Base-by-base conservation (phyloP, 192 early-diverging fungal species). In the Coemansia sp. region DNA sequence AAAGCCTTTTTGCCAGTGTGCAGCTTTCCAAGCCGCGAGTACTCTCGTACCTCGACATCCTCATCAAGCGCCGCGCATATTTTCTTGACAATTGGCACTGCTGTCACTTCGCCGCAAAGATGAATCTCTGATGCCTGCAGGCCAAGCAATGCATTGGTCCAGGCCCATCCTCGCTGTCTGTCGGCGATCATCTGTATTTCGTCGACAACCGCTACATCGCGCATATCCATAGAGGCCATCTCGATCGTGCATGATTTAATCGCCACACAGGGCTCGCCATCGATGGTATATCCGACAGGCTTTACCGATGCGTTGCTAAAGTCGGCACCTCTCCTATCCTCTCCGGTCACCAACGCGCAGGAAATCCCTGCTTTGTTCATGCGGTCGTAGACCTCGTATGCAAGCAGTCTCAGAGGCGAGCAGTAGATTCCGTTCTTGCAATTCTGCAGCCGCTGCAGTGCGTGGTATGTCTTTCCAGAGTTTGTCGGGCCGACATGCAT, bases 101-200 rank as follows among this genome's bases (percentile, higher is more conserved):
- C 94, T 0, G 95, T 91, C 5, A 90, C 86, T 73, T 99, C 97
- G 5, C 97, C 97, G 69, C 97, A 99, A 11, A 99, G 79, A 77
- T 97, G 95, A 14, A 99, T 81, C 71, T 97, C 95, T 14, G 83
- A 59, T 2, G 94, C 94, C n/a, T 84, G 90, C 51, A 97, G 45
- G 37, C 89, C 88, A 12, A 97, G 67, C 5, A 98, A 61, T 4
- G 96, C 97, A 51, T 90, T 86, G 7, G 95, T 96, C 96, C 96
- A 99, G 37, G 96, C 96, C 95, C 95, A 97, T 11, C 97, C 97
- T 12, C 97, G 87, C 37, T 88, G 76, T 11, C 68, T 73, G 68
- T 99, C 96, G 0, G 81, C 87, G 59, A 99, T 91, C 94, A 99
- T 94, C 75, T 99, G 97, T 80, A 99, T 99, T 72, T 99, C 97